These are phyloP conservation scores for Thraustochytrium striatum DNA, from an alignment of 352 stramenopile genomes.

Conservation along the genomic window DNA sequence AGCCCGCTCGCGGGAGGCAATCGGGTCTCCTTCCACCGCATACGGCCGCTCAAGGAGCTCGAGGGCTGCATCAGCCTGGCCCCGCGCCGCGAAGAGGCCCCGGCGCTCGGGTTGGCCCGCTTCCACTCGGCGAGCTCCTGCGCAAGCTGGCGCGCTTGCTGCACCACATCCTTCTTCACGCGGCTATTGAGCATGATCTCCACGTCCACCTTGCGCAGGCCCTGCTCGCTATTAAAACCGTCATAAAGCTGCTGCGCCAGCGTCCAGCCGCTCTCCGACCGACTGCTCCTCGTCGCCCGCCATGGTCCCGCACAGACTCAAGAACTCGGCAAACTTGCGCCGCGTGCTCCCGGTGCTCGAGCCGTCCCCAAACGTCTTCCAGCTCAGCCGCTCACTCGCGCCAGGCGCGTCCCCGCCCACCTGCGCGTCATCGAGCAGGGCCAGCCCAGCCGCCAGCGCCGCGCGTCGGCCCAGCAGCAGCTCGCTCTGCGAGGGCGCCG, in stretches of 20 bases:
- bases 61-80: too few species aligned
- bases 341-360: background rate
- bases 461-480: background rate
- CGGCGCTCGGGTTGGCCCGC: background rate
- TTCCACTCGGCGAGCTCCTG: background rate
- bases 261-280: conserved; percentile 3
- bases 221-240: background rate
- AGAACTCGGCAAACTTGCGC: conserved; percentile 11
- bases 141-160: background rate
- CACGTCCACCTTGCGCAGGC: conserved; percentile 11
- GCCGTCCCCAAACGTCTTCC: background rate
- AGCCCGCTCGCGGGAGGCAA: too few species aligned
- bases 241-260: background rate
- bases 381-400: background rate
- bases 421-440: background rate
- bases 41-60: too few species aligned
- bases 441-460: background rate
- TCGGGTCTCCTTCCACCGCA: too few species aligned
- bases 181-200: background rate
- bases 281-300: conserved; percentile 12
- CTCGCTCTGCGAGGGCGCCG: conserved; percentile 7
- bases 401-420: background rate
- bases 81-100: too few species aligned
- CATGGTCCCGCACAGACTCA: background rate
- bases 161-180: conserved; percentile 1